Percentiles rank a stretch among this genome's conserved stretches.
phyloP scores from a whole-genome alignment of 176 grass and related monocot genomes.

The Zoysia japonica region DNA sequence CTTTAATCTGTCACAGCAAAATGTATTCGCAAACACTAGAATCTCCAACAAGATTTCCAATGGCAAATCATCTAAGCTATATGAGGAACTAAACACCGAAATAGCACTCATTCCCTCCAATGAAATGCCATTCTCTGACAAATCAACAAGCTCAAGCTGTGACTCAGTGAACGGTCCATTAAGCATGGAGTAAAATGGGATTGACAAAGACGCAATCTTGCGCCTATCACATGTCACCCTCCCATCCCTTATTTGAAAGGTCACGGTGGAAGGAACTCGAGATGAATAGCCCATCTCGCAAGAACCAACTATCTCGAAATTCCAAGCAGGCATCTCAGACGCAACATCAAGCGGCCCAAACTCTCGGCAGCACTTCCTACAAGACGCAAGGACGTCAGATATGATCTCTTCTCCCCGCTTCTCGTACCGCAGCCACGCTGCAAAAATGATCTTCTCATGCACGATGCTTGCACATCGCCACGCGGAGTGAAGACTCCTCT shows the following conservation, averaged over 20 bases:
- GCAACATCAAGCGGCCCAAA: constrained; percentile 66
- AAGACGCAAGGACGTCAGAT: constrained; percentile 71
- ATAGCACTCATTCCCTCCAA: constrained; percentile 66
- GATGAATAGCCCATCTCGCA: constrained; percentile 3
- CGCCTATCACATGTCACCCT: constrained; percentile 69
- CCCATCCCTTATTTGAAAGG: constrained; percentile 75
- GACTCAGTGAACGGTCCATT: constrained; percentile 92
- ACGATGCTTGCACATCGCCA: constrained; percentile 57
- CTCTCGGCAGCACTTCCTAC: constrained; percentile 68
- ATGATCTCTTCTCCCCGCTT: constrained; percentile 80
- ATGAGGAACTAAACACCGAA: constrained; percentile 63
- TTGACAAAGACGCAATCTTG: constrained; percentile 75
- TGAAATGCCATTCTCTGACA: constrained; percentile 86
- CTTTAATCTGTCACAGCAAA: constrained; percentile 88
- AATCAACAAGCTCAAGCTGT: constrained; percentile 78
- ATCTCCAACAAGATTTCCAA: constrained; percentile 78
- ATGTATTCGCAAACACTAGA: constrained; percentile 80
- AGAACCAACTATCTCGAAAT: constrained; percentile 38
- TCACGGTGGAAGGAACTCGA: constrained; percentile 47
- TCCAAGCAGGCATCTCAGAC: constrained; percentile 54
- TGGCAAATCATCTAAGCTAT: constrained; percentile 57
- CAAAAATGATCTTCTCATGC: constrained; percentile 81
- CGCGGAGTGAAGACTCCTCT: constrained; percentile 84
- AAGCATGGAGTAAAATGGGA: constrained; percentile 88
- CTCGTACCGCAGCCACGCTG: constrained; percentile 72